Conservation (phyloP, 768 basidiomycete genomes). For the Lactifluus pinguis region DNA sequence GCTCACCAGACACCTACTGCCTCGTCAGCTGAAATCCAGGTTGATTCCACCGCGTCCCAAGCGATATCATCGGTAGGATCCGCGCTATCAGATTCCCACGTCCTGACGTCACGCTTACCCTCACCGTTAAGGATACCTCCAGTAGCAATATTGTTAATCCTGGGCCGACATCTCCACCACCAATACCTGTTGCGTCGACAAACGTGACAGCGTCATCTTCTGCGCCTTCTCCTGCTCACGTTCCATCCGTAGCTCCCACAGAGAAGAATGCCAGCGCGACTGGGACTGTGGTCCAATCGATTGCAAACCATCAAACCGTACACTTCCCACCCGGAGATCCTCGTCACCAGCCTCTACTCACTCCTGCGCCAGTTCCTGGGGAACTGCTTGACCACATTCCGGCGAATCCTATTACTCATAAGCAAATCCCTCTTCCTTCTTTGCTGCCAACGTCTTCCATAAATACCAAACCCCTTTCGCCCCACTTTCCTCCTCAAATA, state of each 20-base stretch:
- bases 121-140: neutral
- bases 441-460: too few species aligned
- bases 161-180: neutral
- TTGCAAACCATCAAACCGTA: neutral
- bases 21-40: neutral
- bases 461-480: neutral
- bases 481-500: neutral
- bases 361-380: too few species aligned
- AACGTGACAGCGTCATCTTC: neutral
- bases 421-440: too few species aligned
- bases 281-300: neutral
- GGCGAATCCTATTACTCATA: too few species aligned
- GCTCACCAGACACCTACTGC: neutral
- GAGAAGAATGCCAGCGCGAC: neutral
- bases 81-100: neutral
- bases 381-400: too few species aligned
- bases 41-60: neutral
- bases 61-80: neutral
- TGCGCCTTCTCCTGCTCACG: neutral
- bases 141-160: neutral
- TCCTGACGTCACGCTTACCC: neutral
- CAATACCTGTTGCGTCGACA: neutral
- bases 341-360: too few species aligned
- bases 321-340: neutral
- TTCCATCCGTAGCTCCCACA: neutral